Base-by-base conservation (phyloP, 495 filamentous ascomycete genomes). In the Penicillium cosmopolitanum region DNA sequence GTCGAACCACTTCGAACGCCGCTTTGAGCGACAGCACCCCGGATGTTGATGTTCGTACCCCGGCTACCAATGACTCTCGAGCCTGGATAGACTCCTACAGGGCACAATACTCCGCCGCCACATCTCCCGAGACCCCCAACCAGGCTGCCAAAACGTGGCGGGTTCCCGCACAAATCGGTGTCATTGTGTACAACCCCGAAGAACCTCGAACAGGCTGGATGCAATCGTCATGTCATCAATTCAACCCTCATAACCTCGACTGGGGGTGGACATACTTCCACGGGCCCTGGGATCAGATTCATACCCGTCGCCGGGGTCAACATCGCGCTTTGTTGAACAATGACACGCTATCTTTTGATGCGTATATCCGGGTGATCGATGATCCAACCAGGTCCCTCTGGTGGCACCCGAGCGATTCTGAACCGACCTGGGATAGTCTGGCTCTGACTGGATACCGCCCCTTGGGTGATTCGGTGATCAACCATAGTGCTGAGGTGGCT, bases 391-490 rank as follows among this genome's bases (percentile, higher is more conserved):
- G 76, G 8, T 83, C 80, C 31, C 73, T 89, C n/a, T 88, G 86
- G 85, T 85, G 84, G 73, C 83, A 87, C 62, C 68, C 74, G 66
- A 73, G 82, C 55, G 65, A 93, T 80, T 69, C 88, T 72, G 69
- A 86, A 72, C 61, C 86, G 79, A 77, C 93, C 87, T 63, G 94
- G 91, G 65, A 98, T 83, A 71, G 91, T 62, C 78, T 82, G 82
- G 74, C 77, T 8, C 77, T 84, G 71, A 87, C 86, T 25, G 85
- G 87, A 19, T 80, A 87, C 36, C 81, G 81, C 53, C 77, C 82
- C 5, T 62, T 88, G 35, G 75, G 76, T 15, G 74, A 77, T 51
- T 76, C 76, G 4, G 70, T 75, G 40, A 71, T 80, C 54, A 76
- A 81, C 46, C 78, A 84, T 56, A 81, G 79, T 52, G 75, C 77